Evolutionary conservation across 202 grass and related monocot genomes (phyloP).

Genomic region (Dendrocalamus latiflorus): DNA sequence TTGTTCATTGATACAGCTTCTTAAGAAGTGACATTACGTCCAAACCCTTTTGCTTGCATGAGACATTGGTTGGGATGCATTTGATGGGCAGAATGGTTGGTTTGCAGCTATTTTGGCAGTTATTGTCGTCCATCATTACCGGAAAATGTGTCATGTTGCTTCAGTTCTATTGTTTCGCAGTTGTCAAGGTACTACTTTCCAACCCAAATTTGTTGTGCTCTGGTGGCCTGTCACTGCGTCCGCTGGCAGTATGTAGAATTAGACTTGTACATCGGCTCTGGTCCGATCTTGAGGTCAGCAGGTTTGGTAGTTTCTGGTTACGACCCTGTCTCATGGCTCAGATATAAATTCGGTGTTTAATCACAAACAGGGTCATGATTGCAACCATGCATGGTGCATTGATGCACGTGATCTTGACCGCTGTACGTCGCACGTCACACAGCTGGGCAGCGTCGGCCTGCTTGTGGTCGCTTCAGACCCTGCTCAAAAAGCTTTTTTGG

Average conservation of each 20-base stretch:
- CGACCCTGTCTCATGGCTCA: not conserved
- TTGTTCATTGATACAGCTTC: not conserved
- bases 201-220: not conserved
- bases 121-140: not conserved
- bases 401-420: not conserved
- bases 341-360: not conserved
- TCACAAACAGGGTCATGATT: not conserved
- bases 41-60: not conserved
- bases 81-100: not conserved
- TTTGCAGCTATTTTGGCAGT: not conserved
- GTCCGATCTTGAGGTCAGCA: not conserved
- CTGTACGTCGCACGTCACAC: not conserved
- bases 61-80: not conserved
- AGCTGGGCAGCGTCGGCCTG: not conserved
- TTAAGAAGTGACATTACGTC: no score
- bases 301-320: conserved; percentile 4
- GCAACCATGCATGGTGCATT: not conserved
- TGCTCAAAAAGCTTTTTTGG: no score
- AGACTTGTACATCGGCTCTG: not conserved
- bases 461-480: no score
- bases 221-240: not conserved
- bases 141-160: not conserved
- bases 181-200: not conserved
- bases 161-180: not conserved
- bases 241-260: not conserved